Evolutionary conservation across 2,329 filamentous ascomycete genomes (phyloP), one percentile per base, ranked within the genome.

Genomic region (Juglanconis sp.): DNA sequence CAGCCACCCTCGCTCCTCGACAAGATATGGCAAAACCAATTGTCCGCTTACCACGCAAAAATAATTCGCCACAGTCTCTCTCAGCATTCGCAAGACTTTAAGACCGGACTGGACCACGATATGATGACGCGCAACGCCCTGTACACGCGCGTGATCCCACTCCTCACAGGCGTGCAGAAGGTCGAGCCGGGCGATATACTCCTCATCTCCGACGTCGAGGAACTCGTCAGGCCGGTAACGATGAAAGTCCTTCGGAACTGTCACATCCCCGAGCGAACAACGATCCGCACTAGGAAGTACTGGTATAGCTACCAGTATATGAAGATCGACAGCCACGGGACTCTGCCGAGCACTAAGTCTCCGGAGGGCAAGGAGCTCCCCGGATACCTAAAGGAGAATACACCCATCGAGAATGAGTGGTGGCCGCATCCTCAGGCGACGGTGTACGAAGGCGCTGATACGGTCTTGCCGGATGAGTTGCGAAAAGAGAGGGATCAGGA

Each of bases 171-270:
- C 32, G 67, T 68, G 5, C 63, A 71, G 55, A 66, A 68, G 56
- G 69, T 73, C 40, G 64, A 69, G 2, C 62, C 69, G 10, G 64
- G 70, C 40, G 78, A 81, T 63, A 74, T 79, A 5, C 67, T 81
- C 11, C 61, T 81, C 40, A 96, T 80, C 8, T 73, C 74, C 36
- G 78, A 81, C 64, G 72, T 79, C 31, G 77, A 81, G 67, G 79
- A 81, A 69, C 72, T 81, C 34, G 68, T 72, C 11, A 70, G 73
- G 6, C 76, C 77, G 1, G 68, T 67, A 13, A 66, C 71, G 2
- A 56, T 76, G 34, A 65, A 67, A 51, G 48, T 71, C 1, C 63
- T 77, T 35, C 67, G 74, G 34, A 72, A 74, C 60, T 77, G 75
- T 64, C 58, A 65, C n/a, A 68, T 74, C 34, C 73, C 70, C 5